Evolutionary conservation across 352 stramenopile species (phyloP), one percentile per base, ranked within the genome.

Genomic region (Globisporangium radiosum): DNA sequence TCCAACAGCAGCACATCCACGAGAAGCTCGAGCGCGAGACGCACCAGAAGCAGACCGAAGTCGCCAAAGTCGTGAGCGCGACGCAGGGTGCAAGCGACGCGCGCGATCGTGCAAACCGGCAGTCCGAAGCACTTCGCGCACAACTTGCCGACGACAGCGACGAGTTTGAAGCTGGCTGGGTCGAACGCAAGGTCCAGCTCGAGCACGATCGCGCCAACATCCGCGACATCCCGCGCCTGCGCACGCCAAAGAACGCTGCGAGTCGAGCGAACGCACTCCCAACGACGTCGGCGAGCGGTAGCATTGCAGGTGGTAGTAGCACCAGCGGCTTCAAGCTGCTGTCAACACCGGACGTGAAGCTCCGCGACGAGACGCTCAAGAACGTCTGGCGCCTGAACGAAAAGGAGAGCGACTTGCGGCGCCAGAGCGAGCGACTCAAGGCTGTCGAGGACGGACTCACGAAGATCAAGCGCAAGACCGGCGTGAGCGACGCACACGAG

Each of bases 401-500:
- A 53, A 91, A 94, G 54, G 75, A 90, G 43, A 85, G 69, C 53
- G 81, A 94, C 54, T 55, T 94, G 62, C 78, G 79, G 17, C 73
- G 75, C 25, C 81, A 91, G 48, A 89, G 74, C 39, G 82, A 92
- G 55, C 76, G 78, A 0, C 69, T 94, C 39, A 76, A 75, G 36
- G 64, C 62, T 3, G 90, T 82, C 33, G 87, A 97, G 59, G 87
- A 94, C 42, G 85, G 83, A 14, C 70, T 97, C 37, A 74, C 72
- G 42, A 91, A 89, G 60, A 96, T 97, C 63, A 88, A 88, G 64
- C 87, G 92, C 59, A 90, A 92, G 47, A 97, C 92, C 6, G 84
- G 87, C 3, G 73, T 97, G 43, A 75, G 54, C 15, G 84, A 95
- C 68, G 75, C 94, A 33, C 71, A 92, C 7, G 86, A 93, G 52